Conservation (phyloP, 257 asterid species). For the Nicotiana tomentosiformis region DNA sequence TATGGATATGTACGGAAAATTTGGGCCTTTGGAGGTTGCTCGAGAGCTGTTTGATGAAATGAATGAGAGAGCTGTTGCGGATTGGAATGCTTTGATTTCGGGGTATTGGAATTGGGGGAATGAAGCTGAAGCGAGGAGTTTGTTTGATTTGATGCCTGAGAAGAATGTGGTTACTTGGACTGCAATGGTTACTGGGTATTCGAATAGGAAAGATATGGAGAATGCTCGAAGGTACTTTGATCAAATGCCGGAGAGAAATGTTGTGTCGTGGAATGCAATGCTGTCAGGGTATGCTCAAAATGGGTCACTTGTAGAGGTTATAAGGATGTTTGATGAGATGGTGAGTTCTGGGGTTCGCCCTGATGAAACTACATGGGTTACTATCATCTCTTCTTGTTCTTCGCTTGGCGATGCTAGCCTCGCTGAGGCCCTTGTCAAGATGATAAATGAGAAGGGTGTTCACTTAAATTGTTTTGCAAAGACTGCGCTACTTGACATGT, state of each 20-base stretch:
- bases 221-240: slow-evolving; percentile 56
- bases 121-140: slow-evolving; percentile 38
- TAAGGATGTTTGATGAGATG: slow-evolving; percentile 53
- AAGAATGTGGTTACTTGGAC: slow-evolving; percentile 72
- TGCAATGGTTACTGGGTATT: slow-evolving; percentile 62
- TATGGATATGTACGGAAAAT: slow-evolving; percentile 49
- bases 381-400: slow-evolving; percentile 60
- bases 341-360: slow-evolving; percentile 38
- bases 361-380: slow-evolving; percentile 57
- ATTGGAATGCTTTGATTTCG: slow-evolving; percentile 66
- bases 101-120: slow-evolving; percentile 66
- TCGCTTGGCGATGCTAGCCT: slow-evolving; percentile 37
- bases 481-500: slow-evolving; percentile 68
- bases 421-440: slow-evolving; percentile 36
- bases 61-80: slow-evolving; percentile 38
- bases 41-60: slow-evolving; percentile 62
- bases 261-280: slow-evolving; percentile 83
- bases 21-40: slow-evolving; percentile 51
- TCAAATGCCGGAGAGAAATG: slow-evolving; percentile 47
- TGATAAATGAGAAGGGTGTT: slow-evolving; percentile 31
- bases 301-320: slow-evolving; percentile 45
- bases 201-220: slow-evolving; percentile 46
- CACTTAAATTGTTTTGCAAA: slow-evolving; percentile 32
- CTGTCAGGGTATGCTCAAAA: slow-evolving; percentile 60
- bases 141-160: slow-evolving; percentile 51